phyloP scores from a whole-genome alignment of 257 asterid genomes.

The Solanum pimpinellifolium region DNA sequence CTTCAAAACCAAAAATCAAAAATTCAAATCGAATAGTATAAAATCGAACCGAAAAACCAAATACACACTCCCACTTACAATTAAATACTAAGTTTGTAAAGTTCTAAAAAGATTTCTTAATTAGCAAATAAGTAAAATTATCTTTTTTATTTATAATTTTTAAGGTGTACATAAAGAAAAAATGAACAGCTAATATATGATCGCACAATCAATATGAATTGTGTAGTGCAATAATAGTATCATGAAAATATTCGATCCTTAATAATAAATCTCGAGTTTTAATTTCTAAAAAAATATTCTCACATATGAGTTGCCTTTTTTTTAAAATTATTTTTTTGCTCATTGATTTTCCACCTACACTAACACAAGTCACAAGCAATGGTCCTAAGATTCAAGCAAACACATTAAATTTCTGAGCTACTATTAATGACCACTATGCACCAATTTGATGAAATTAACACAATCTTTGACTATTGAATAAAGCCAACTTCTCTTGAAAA shows the following conservation, averaged over 20 bases:
- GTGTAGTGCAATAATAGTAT: fast-evolving
- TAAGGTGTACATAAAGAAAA: too few relatives aligned
- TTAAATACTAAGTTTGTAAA: too few relatives aligned
- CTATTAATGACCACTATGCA: background rate
- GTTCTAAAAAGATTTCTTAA: too few relatives aligned
- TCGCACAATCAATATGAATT: too few relatives aligned
- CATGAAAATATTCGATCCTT: fast-evolving
- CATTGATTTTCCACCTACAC: background rate
- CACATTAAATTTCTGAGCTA: background rate
- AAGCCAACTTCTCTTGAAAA: background rate
- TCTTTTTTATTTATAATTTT: too few relatives aligned
- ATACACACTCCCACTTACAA: too few relatives aligned
- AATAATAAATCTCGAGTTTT: fast-evolving
- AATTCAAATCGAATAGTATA: too few relatives aligned
- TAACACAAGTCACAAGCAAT: background rate
- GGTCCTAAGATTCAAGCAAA: background rate
- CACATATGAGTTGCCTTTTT: background rate
- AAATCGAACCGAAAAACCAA: too few relatives aligned
- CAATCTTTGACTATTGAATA: background rate
- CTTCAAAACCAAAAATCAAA: too few relatives aligned
- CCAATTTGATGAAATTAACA: background rate
- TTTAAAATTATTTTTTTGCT: background rate
- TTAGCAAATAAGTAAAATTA: too few relatives aligned
- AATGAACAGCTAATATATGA: too few relatives aligned
- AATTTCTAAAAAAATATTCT: background rate